Percentiles rank a stretch among this genome's conserved stretches.
phyloP scores from a whole-genome alignment of 225 moss, liverwort and hornwort genomes.

The Pseudoscleropodium purum region DNA sequence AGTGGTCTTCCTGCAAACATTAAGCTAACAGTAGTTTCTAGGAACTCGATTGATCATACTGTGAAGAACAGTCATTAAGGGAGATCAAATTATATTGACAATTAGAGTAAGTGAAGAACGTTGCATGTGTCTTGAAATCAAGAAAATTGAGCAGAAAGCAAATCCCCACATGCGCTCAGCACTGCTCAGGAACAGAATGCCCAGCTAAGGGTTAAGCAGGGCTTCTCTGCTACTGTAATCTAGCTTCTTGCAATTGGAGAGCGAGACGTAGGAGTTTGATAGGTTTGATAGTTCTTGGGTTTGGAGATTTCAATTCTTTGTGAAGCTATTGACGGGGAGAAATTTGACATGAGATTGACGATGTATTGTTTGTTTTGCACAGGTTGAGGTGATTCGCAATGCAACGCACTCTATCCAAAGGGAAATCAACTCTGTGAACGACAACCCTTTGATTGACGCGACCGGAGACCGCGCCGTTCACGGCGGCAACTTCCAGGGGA shows the following conservation, averaged over 20 bases:
- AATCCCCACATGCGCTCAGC: neutral
- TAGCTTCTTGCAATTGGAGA: neutral
- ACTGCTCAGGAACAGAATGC: neutral
- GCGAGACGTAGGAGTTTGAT: neutral
- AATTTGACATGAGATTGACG: neutral
- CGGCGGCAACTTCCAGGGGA: slow-evolving; percentile 66
- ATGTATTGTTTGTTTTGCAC: neutral
- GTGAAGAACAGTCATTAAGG: neutral
- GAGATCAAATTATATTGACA: neutral
- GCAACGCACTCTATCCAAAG: slow-evolving; percentile 62
- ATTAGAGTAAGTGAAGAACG: neutral
- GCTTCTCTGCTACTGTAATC: neutral
- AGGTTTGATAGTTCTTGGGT: neutral
- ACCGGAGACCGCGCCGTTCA: slow-evolving; percentile 54
- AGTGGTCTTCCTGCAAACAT: neutral
- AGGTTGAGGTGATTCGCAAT: slow-evolving; percentile 40
- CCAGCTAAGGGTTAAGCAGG: neutral
- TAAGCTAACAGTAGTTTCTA: neutral
- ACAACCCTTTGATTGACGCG: slow-evolving; percentile 60
- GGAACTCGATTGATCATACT: neutral
- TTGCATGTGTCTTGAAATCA: neutral
- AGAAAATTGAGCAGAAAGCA: too few relatives aligned
- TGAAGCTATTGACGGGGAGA: neutral
- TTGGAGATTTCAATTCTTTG: neutral
- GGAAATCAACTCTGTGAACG: slow-evolving; percentile 72